Base-by-base conservation (phyloP, 208 protist species). In the Acanthamoeba castellanii region DNA sequence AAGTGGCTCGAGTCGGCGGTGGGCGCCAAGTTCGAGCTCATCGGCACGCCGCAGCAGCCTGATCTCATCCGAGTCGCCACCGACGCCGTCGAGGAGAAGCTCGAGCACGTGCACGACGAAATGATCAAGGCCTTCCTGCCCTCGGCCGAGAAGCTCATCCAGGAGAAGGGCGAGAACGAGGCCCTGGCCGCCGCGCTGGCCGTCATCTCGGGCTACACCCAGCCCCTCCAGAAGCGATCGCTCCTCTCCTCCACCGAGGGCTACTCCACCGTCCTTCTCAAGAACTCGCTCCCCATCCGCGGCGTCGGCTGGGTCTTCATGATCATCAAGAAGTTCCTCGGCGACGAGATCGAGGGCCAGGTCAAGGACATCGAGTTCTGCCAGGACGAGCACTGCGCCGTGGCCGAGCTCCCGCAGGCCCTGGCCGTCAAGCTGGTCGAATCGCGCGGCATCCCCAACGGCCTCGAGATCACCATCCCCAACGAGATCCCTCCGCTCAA, bases 131-230 rank as follows among this genome's bases (percentile, higher is more conserved):
- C 64, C 59, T 93, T 93, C 66, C 42, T 93, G 3, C 61, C 55
- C 9, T 6, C 42, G 4, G 88, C 88, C 30, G 50, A 94, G 45
- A 87, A 94, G 57, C 92, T 94, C 92, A 94, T 94, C 78, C 42
- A 52, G 22, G 52, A 94, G 76, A 84, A 88, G 52, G 74, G 74
- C 34, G 70, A 66, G 34, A 57, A 52, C 25, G 74, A 34, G 37
- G 92, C 92, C 30, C 74, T 94, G 13, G 92, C 92, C 20, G 92
- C 92, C 14, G 92, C 92, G 1, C 37, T 94, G 25, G 92, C 92
- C 42, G 50, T 68, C 30, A 94, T 94, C 50, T 88, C 92, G 7
- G 72, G 72, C 55, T 88, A 94, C 92, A 94, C 92, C 5, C 92
- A 88, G 55, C 74, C 78, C 32, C 7, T 94, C 45, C 64, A 52